Evolutionary conservation across 1,139 yeast species (phyloP), one percentile per base, ranked within the genome.

Genomic region (Saccharomyces hybrid): DNA sequence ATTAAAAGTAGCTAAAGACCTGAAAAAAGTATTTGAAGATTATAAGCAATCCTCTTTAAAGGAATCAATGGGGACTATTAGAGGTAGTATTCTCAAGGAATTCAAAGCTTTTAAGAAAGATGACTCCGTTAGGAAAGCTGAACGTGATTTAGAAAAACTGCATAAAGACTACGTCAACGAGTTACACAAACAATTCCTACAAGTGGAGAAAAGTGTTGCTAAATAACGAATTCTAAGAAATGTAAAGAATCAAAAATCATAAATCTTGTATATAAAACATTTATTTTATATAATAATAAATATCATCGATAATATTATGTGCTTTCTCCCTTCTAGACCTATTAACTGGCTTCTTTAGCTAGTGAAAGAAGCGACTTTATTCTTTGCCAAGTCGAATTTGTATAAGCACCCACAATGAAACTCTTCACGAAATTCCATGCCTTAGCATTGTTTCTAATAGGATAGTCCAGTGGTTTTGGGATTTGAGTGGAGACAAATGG

Each of bases 401-500:
- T 95, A 67, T 91, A 93, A 16, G 97, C 95, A n/a, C 91, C 95
- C 47, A 80, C 79, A 66, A 90, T 90, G 69, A 93, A 79, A 41
- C 89, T 84, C 58, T 79, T 79, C 4, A 91, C 95, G 72, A 93
- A 86, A 12, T 78, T 78, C 97, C 98, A 91, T 0, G 98, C 97
- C 62, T 80, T 83, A 62, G 82, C 80, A 60, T 84, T 88, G 64
- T 86, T 84, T 32, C 81, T 79, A 60, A 93, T 88, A 2, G 99
- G 99, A 67, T 93, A 93, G 69, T 93, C 98, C 55, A 93, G 74
- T 2, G 91, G 89, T 31, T 83, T 81, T 1, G 99, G 99, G 48
- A 93, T 90, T 52, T 82, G 77, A 1, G 95, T 87, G 4, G 93
- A 84, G 16, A 93, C 77, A 61, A 88, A 81, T 31, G 93, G 82